A percentile compares a stretch with the other conserved stretches of the same genome.
Evolutionary conservation across 164 flowering plant genomes (phyloP).

Genomic region (Protea cynaroides): DNA sequence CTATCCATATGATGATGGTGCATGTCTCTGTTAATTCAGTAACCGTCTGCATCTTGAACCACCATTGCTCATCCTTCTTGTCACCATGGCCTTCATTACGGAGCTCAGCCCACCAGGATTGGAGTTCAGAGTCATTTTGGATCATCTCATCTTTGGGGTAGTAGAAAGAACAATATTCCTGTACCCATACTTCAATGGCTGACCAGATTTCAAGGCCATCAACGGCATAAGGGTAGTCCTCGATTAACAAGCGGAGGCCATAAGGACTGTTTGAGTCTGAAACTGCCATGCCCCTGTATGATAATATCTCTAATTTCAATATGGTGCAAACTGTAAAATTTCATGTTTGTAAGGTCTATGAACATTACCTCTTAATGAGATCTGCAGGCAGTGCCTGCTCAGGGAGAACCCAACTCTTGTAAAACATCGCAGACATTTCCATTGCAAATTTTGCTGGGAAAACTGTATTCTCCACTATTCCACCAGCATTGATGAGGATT

Average conservation of each 20-base stretch:
- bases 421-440: constrained; percentile 70
- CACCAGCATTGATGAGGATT: constrained; percentile 74
- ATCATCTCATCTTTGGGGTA: constrained; percentile 45
- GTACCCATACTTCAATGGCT: constrained; percentile 72
- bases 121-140: constrained; percentile 58
- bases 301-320: not conserved
- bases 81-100: constrained; percentile 75
- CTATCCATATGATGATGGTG: constrained; percentile 75
- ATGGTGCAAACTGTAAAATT: not conserved
- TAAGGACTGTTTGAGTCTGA: constrained; percentile 47
- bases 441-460: constrained; percentile 69
- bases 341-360: not conserved
- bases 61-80: constrained; percentile 67
- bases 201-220: constrained; percentile 88
- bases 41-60: constrained; percentile 59
- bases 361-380: constrained; percentile 60
- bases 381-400: constrained; percentile 82
- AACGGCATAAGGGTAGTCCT: constrained; percentile 84
- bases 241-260: constrained; percentile 58
- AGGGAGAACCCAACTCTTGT: constrained; percentile 65
- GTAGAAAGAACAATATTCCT: constrained; percentile 62
- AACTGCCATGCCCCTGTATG: constrained; percentile 67
- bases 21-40: constrained; percentile 49
- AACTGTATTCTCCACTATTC: constrained; percentile 66
- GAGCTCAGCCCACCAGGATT: constrained; percentile 79